Percentiles rank a stretch among this genome's conserved stretches.
Conservation (phyloP, 73 alveolate species). For the Diophrys appendiculata region DNA sequence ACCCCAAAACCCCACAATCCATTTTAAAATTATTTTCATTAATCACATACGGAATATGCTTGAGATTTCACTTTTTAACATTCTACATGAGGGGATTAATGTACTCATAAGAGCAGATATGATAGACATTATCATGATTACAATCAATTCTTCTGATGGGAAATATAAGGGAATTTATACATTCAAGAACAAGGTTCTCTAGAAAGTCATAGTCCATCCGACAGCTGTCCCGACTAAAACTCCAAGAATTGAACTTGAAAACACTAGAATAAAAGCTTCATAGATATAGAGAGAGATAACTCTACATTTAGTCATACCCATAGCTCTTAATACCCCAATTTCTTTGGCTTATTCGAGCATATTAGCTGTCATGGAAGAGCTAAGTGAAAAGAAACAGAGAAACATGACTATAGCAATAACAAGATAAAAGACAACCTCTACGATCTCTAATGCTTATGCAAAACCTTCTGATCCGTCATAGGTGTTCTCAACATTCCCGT, state of each 20-base stretch:
- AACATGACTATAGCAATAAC: constrained; percentile 83
- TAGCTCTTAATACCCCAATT: constrained; percentile 91
- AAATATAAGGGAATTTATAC: constrained; percentile 49
- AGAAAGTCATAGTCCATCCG: constrained; percentile 89
- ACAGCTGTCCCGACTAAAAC: constrained; percentile 85
- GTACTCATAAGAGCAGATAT: too few relatives aligned
- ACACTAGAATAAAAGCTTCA: constrained; percentile 91
- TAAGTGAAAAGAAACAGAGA: constrained; percentile 90
- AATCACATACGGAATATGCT: too few relatives aligned
- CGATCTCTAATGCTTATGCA: constrained; percentile 6
- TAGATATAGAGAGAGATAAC: constrained; percentile 60
- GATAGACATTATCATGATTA: too few relatives aligned
- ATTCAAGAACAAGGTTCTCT: constrained; percentile 76
- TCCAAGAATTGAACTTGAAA: constrained; percentile 89
- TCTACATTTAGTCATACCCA: constrained; percentile 79
- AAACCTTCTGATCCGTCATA: too few relatives aligned
- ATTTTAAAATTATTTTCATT: too few relatives aligned
- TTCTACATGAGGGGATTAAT: too few relatives aligned
- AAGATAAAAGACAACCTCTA: constrained; percentile 72
- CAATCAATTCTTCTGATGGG: too few relatives aligned
- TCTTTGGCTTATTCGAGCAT: constrained; percentile 93
- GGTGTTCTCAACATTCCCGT: too few relatives aligned
- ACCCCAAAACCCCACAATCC: too few relatives aligned
- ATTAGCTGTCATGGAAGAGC: constrained; percentile 96
- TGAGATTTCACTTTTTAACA: too few relatives aligned